Evolutionary conservation across 2,329 filamentous ascomycete genomes (phyloP).

Genomic region (Plectosphaerella plurivora): DNA sequence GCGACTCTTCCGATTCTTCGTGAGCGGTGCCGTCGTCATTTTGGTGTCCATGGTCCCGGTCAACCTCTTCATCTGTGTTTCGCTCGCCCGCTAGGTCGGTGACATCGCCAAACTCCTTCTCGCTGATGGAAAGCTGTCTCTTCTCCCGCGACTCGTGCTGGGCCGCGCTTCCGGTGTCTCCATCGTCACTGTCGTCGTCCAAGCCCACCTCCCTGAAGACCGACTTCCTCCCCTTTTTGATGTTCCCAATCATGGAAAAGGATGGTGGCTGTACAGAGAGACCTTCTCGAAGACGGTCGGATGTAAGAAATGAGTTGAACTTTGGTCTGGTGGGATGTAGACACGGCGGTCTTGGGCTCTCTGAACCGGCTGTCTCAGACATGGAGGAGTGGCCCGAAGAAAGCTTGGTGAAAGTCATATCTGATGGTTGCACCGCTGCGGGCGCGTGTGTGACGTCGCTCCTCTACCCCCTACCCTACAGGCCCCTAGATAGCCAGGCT

Average conservation of each 20-base stretch:
- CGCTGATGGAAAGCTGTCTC: conserved; percentile 10
- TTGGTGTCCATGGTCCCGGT: not conserved
- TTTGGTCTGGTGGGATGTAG: conserved; percentile 29
- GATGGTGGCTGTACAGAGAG: conserved; percentile 30
- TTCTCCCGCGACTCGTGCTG: too few species aligned
- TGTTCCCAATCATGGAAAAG: conserved; percentile 37
- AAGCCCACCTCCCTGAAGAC: conserved; percentile 49
- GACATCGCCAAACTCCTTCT: conserved; percentile 24
- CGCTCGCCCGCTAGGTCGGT: conserved; percentile 14
- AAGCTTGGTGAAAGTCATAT: not conserved
- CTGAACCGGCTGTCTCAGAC: too few species aligned
- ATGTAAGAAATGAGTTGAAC: conserved; percentile 47
- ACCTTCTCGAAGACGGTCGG: conserved; percentile 46
- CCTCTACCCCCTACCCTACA: too few species aligned
- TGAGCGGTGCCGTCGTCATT: conserved; percentile 13
- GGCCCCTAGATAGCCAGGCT: too few species aligned
- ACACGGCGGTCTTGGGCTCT: too few species aligned
- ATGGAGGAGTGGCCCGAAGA: not conserved
- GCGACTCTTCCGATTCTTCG: conserved; percentile 13
- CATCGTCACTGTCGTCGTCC: conserved; percentile 25
- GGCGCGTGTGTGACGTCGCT: not conserved
- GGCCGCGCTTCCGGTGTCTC: not conserved
- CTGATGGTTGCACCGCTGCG: not conserved
- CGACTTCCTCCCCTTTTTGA: conserved; percentile 45
- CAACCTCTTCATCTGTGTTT: conserved; percentile 7